Base-by-base conservation (phyloP, 2,329 filamentous ascomycete genomes). In the Aureobasidium sp. region DNA sequence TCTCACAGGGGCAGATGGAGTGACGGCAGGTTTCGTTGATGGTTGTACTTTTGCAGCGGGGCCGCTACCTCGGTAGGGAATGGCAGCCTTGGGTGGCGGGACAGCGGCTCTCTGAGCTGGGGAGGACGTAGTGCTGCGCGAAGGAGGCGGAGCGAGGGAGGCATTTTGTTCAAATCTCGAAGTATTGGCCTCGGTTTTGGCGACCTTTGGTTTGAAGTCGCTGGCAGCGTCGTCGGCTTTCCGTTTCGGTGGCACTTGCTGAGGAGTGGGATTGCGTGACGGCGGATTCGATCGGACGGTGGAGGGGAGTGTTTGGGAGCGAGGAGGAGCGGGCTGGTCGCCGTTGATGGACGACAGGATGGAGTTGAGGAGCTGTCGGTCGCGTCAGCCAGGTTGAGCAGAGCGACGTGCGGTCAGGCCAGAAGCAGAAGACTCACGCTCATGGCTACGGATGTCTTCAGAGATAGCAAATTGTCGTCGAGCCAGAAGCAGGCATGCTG, bases 311-410 rank as follows among this genome's bases (percentile, higher is more conserved):
- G 57, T 31, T 42, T 60, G 57, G 31, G 57, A 24, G 17, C 44
- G 57, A 19, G 62, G 48, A 40, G 59, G 58, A 62, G 60, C 62
- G 52, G 66, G 52, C 33, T 64, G 47, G 42, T 57, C 75, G 64
- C 73, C 76, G 68, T 77, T 77, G 63, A 81, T 78, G 42, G 78
- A 80, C 62, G 78, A 76, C 64, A 81, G 75, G 42, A 81, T 75
- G 24, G 79, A 80, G 67, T 78, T 78, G 62, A 81, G 75, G 65
- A 81, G 80, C 78, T 80, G 63, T n/a, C 5, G 9, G 11, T 31
- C 33, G 19, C 31, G 44, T 64, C 47, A 65, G 63, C 37, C 48
- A 11, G 24, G 39, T 33, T 27, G 35, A 33, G n/a, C 47, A 50
- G 19, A 29, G 37, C 24, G 50, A 37, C 22, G 14, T 39, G 50